Conservation (phyloP, 495 filamentous ascomycete species). For the Lasiosphaeris hirsuta region DNA sequence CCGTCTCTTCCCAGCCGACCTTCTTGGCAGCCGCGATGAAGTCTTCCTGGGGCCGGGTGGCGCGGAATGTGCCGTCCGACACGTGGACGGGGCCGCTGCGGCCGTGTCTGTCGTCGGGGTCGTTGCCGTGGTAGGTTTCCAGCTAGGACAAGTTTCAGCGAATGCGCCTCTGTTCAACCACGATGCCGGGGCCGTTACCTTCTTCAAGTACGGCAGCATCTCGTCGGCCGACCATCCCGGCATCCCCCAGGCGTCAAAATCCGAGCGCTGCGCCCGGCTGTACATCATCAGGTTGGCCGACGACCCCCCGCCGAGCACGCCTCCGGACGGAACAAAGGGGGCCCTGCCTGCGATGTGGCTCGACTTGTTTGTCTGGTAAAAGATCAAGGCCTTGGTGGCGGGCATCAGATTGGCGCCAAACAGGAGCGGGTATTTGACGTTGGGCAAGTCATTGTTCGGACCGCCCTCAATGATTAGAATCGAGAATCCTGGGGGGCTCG, state of each 20-base stretch:
- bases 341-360: conserved; percentile 43
- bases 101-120: conserved; percentile 37
- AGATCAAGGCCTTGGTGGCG: conserved; percentile 30
- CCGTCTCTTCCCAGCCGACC: conserved; percentile 40
- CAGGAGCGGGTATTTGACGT: conserved; percentile 40
- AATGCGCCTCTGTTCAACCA: not conserved
- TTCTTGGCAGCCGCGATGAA: conserved; percentile 41
- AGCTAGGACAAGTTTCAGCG: conserved; percentile 21
- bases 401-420: conserved; percentile 33
- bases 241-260: conserved; percentile 52
- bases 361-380: conserved; percentile 31
- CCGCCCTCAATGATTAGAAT: conserved; percentile 51
- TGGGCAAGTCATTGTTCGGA: conserved; percentile 42
- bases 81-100: conserved; percentile 48
- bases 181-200: conserved; percentile 33
- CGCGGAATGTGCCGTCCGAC: conserved; percentile 37
- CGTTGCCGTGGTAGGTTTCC: conserved; percentile 48
- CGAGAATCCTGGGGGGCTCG: conserved; percentile 40
- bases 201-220: conserved; percentile 50
- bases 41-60: conserved; percentile 34
- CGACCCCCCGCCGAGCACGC: conserved; percentile 56
- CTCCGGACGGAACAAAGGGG: conserved; percentile 49
- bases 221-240: conserved; percentile 52
- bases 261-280: conserved; percentile 34
- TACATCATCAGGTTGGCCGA: conserved; percentile 60